These are phyloP conservation scores for Mycena epipterygia DNA, from an alignment of 768 basidiomycete genomes.

Conservation along the genomic window DNA sequence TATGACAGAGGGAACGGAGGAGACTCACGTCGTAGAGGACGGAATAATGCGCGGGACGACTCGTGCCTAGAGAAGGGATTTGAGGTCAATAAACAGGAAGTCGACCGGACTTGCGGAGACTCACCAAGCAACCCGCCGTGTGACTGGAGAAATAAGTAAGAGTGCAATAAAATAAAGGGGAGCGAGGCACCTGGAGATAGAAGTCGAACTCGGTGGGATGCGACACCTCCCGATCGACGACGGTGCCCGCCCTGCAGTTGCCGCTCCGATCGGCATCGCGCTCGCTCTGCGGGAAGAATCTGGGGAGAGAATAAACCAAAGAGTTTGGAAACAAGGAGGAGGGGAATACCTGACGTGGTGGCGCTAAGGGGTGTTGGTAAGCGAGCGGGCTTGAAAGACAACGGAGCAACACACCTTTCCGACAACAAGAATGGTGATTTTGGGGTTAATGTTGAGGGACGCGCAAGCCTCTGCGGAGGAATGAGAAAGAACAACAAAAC, in stretches of 20 bases:
- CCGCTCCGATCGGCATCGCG: slow-evolving; percentile 63
- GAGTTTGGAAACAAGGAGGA: neutral
- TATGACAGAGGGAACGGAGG: neutral
- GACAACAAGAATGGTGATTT: slow-evolving; percentile 73
- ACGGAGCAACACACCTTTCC: slow-evolving; percentile 7
- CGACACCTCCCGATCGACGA: slow-evolving; percentile 67
- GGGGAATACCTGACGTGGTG: slow-evolving; percentile 43
- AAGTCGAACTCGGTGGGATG: slow-evolving; percentile 72
- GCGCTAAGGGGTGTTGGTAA: neutral
- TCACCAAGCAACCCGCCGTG: slow-evolving; percentile 69
- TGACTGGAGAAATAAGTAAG: slow-evolving; percentile 70
- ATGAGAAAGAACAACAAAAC: slow-evolving; percentile 18
- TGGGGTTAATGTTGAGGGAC: slow-evolving; percentile 67
- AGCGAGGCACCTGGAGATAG: no score
- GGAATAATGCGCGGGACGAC: slow-evolving; percentile 37
- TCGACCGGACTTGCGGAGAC: neutral
- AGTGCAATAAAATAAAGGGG: no score
- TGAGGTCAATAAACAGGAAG: neutral
- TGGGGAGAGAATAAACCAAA: neutral
- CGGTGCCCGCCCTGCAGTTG: slow-evolving; percentile 70
- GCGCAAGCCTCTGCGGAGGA: slow-evolving; percentile 68
- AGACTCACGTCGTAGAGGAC: slow-evolving; percentile 47
- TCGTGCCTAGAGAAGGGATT: slow-evolving; percentile 51
- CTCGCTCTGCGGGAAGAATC: slow-evolving; percentile 62
- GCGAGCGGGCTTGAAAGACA: neutral